Evolutionary conservation across 768 basidiomycete genomes (phyloP).

Genomic region (Amanita pseudoporphyria): DNA sequence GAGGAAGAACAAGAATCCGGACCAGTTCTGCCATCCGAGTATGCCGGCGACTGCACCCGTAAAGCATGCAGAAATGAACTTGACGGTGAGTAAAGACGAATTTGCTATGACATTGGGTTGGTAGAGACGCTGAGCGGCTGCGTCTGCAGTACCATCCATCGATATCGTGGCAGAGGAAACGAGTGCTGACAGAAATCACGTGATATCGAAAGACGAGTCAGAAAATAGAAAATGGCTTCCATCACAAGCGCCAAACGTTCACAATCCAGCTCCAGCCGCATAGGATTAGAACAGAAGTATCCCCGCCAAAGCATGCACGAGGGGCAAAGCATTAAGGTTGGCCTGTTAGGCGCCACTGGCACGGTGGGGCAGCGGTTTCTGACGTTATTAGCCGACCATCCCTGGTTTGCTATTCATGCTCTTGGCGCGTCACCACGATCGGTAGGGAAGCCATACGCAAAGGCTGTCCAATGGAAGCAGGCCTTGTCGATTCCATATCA

Average conservation of each 20-base stretch:
- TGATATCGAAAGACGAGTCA: conserved; percentile 3
- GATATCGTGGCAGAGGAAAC: conserved; percentile 5
- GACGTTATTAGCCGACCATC: conserved; percentile 75
- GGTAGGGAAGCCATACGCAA: conserved; percentile 70
- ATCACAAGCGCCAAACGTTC: conserved; percentile 7
- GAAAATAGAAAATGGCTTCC: conserved; percentile 3
- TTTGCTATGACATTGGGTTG: conserved; percentile 60
- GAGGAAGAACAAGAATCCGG: conserved; percentile 75
- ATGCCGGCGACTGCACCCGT: conserved; percentile 84
- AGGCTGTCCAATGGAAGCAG: conserved; percentile 86
- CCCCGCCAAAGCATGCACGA: conserved; percentile 26
- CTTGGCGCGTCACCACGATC: conserved; percentile 87
- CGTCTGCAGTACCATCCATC: conserved; percentile 42
- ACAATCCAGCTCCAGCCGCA: conserved; percentile 16
- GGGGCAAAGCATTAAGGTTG: conserved; percentile 36
- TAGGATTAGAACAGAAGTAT: conserved; percentile 19
- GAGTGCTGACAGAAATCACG: conserved; percentile 8
- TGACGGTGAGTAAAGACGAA: conserved; percentile 50
- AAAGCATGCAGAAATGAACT: conserved; percentile 78
- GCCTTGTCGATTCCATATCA: conserved; percentile 56
- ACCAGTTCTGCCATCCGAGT: conserved; percentile 78
- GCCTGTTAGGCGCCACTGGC: conserved; percentile 82
- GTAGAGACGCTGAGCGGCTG: conserved; percentile 54
- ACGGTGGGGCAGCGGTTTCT: conserved; percentile 97
- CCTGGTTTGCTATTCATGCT: conserved; percentile 80